Conservation (phyloP, 441 rosid species). For the Jatropha multifida region DNA sequence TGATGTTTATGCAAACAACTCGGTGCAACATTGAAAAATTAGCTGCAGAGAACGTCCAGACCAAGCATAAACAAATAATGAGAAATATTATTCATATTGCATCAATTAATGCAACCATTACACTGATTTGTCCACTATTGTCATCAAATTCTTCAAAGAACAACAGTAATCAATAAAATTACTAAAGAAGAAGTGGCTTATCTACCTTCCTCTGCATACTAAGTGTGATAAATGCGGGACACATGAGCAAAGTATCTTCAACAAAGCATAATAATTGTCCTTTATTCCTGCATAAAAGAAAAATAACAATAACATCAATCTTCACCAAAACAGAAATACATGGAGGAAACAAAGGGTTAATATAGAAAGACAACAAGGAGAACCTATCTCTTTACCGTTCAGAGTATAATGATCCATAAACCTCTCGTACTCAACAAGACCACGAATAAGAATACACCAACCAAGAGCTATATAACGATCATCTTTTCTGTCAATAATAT, state of each 20-base stretch:
- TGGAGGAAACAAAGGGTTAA: not conserved
- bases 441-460: slow-evolving; percentile 84
- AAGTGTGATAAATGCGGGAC: slow-evolving; percentile 46
- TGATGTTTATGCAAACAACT: slow-evolving; percentile 4
- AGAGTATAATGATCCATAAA: slow-evolving; percentile 41
- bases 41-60: not conserved
- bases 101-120: slow-evolving; percentile 1
- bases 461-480: slow-evolving; percentile 74
- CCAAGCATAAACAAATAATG: not conserved
- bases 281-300: slow-evolving; percentile 49
- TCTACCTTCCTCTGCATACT: slow-evolving; percentile 71
- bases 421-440: slow-evolving; percentile 55
- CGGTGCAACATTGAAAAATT: not conserved
- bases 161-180: slow-evolving; percentile 10
- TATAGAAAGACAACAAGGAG: slow-evolving; percentile 4
- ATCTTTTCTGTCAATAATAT: slow-evolving; percentile 53
- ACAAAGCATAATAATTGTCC: slow-evolving; percentile 53
- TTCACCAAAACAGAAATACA: slow-evolving; percentile 10
- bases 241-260: slow-evolving; percentile 63
- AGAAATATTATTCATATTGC: not conserved
- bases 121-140: not conserved
- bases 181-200: slow-evolving; percentile 14
- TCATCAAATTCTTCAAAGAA: not conserved
- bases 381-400: slow-evolving; percentile 48
- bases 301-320: slow-evolving; percentile 16